These are phyloP conservation scores for Kalmusia sp. DNA, from an alignment of 2,329 filamentous ascomycete species.

Conservation along the genomic window DNA sequence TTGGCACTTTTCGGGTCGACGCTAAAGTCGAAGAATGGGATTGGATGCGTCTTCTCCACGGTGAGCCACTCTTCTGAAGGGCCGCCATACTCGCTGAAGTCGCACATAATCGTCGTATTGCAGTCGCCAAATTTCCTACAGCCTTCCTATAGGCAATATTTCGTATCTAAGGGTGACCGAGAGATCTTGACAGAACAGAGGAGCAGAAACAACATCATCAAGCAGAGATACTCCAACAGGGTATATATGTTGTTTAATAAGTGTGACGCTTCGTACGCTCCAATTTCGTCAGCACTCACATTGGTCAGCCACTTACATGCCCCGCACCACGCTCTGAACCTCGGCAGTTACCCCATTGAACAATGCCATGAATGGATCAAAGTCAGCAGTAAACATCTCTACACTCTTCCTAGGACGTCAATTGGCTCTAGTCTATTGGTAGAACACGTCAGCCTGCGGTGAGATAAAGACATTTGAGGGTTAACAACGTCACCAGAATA, in stretches of 20 bases:
- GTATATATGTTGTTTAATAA: too few relatives aligned
- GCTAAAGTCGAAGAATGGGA: slow-evolving; percentile 27
- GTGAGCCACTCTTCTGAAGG: slow-evolving; percentile 43
- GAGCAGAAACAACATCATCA: too few relatives aligned
- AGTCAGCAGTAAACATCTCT: too few relatives aligned
- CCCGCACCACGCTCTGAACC: background rate
- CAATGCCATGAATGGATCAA: background rate
- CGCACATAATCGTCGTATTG: slow-evolving; percentile 16
- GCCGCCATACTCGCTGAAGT: slow-evolving; percentile 39
- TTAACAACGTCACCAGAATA: background rate
- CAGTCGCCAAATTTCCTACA: too few relatives aligned
- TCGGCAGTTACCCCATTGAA: background rate
- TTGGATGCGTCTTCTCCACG: slow-evolving; percentile 35
- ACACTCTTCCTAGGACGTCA: too few relatives aligned
- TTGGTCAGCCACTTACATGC: background rate
- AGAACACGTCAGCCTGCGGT: too few relatives aligned
- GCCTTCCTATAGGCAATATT: too few relatives aligned
- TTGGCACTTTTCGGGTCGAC: slow-evolving; percentile 22
- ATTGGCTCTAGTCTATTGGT: too few relatives aligned
- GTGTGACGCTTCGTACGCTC: background rate
- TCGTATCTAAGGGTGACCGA: too few relatives aligned
- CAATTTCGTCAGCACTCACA: background rate
- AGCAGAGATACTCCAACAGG: too few relatives aligned
- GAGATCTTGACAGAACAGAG: too few relatives aligned
- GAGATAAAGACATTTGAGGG: too few relatives aligned